These are phyloP conservation scores for Penicillium fuscoglaucum DNA, from an alignment of 2,329 filamentous ascomycete species.

Conservation along the genomic window DNA sequence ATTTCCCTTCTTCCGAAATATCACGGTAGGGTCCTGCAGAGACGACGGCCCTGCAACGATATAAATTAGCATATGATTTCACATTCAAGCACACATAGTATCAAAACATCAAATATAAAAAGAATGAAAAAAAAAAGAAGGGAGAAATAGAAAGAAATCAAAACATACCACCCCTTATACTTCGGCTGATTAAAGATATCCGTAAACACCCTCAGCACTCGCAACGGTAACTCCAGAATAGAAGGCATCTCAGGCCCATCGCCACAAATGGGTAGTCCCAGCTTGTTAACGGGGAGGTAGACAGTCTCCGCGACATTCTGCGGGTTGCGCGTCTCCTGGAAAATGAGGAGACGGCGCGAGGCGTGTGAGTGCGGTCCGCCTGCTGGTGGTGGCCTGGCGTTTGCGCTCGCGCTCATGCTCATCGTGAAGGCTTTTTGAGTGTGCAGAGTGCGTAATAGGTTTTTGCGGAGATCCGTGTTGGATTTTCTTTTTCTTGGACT, in stretches of 20 bases:
- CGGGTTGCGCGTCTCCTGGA: conserved; percentile 39
- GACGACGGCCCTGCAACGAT: conserved; percentile 32
- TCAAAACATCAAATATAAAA: neutral
- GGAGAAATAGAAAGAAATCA: neutral
- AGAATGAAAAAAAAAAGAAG: neutral
- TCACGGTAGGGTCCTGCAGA: conserved; percentile 39
- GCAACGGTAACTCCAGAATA: conserved; percentile 37
- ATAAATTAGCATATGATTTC: neutral
- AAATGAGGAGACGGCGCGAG: conserved; percentile 37
- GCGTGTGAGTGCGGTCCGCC: neutral
- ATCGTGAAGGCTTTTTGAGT: conserved; percentile 3
- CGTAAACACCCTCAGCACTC: conserved; percentile 39
- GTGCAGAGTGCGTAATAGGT: conserved; percentile 2
- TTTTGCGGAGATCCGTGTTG: conserved; percentile 6
- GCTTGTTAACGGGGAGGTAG: conserved; percentile 39
- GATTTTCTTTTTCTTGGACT: neutral
- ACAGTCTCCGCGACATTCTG: conserved; percentile 29
- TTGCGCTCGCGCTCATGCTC: conserved; percentile 9
- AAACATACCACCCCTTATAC: conserved; percentile 40
- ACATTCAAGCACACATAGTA: neutral
- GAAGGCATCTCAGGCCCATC: conserved; percentile 36
- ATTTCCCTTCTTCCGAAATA: conserved; percentile 39
- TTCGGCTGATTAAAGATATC: conserved; percentile 42
- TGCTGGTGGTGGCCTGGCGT: conserved; percentile 13
- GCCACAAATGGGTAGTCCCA: conserved; percentile 39